Percentiles rank a stretch among this genome's conserved stretches.
Evolutionary conservation across 2,329 filamentous ascomycete genomes (phyloP).

Genomic region (Mariannaea elegans): DNA sequence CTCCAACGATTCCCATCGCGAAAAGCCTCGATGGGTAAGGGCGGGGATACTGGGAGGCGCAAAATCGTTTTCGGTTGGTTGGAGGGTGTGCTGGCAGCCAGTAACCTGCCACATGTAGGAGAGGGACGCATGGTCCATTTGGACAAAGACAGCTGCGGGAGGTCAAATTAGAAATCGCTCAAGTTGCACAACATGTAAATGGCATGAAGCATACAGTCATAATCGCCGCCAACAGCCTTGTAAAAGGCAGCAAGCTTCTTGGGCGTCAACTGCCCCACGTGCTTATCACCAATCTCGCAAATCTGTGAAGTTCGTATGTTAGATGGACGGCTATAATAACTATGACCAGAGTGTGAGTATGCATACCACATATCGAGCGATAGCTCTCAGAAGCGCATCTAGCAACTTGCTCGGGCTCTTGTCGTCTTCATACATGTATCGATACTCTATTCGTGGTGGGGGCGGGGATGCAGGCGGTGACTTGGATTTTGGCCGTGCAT

Average conservation of each 20-base stretch:
- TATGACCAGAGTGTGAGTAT: not conserved
- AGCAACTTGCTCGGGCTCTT: slow-evolving; percentile 74
- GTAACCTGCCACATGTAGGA: slow-evolving; percentile 93
- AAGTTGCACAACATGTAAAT: slow-evolving; percentile 1
- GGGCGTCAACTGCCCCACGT: slow-evolving; percentile 65
- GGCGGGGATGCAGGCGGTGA: slow-evolving; percentile 35
- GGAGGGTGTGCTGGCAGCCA: slow-evolving; percentile 88
- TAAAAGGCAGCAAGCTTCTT: slow-evolving; percentile 81
- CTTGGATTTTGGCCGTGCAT: slow-evolving; percentile 15
- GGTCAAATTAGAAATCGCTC: slow-evolving; percentile 15
- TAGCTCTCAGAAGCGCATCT: slow-evolving; percentile 72
- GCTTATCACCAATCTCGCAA: slow-evolving; percentile 65
- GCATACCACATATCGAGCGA: slow-evolving; percentile 76
- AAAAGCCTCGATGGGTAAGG: slow-evolving; percentile 84
- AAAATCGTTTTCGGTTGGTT: slow-evolving; percentile 78
- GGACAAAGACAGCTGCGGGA: slow-evolving; percentile 74
- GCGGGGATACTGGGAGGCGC: slow-evolving; percentile 81
- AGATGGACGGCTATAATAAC: slow-evolving; percentile 19
- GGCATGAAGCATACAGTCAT: slow-evolving; percentile 65
- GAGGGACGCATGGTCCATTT: slow-evolving; percentile 76
- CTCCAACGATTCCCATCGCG: slow-evolving; percentile 93
- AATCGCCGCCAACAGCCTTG: slow-evolving; percentile 76
- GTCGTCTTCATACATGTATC: slow-evolving; percentile 73
- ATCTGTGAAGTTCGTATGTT: slow-evolving; percentile 52
- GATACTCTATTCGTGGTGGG: slow-evolving; percentile 57